Percentiles rank a stretch among this genome's conserved stretches.
Conservation (phyloP, 306 rosid species). For the Quercus parvula region DNA sequence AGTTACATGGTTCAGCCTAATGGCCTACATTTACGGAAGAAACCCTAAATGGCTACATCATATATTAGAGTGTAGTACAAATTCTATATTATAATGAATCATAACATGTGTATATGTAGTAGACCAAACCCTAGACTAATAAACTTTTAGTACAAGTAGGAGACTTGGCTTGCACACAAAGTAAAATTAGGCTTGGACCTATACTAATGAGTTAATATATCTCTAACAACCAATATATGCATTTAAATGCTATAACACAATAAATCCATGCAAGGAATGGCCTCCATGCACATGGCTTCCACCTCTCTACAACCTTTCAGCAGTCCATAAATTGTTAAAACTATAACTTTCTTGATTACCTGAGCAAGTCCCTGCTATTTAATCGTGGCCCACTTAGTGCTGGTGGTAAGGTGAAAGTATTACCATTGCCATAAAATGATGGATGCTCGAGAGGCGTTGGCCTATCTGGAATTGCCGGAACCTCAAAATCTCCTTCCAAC, state of each 20-base stretch:
- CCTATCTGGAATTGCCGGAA: constrained; percentile 84
- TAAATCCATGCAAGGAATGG: constrained; percentile 1
- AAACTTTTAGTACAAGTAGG: too few species aligned
- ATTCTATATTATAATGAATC: too few species aligned
- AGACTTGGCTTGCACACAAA: too few species aligned
- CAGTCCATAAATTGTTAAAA: constrained; percentile 5
- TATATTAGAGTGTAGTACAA: too few species aligned
- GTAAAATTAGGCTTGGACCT: too few species aligned
- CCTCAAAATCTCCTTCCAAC: constrained; percentile 94
- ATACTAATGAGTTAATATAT: too few species aligned
- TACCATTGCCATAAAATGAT: constrained; percentile 38
- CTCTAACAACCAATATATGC: background rate
- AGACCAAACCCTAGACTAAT: too few species aligned
- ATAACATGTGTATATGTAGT: too few species aligned
- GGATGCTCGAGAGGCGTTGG: constrained; percentile 96
- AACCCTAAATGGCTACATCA: too few species aligned
- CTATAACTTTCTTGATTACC: constrained; percentile 44
- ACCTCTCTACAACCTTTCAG: constrained; percentile 4
- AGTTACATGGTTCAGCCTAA: too few species aligned
- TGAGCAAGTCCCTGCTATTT: constrained; percentile 71
- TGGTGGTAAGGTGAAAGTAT: constrained; percentile 74
- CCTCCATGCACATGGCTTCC: constrained; percentile 22
- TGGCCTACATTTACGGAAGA: too few species aligned
- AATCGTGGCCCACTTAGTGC: constrained; percentile 67
- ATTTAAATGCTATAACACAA: constrained; percentile 11